Percentiles rank a stretch among this genome's conserved stretches.
Evolutionary conservation across 352 stramenopile genomes (phyloP).

Genomic region (Phytophthora pseudosyringae): DNA sequence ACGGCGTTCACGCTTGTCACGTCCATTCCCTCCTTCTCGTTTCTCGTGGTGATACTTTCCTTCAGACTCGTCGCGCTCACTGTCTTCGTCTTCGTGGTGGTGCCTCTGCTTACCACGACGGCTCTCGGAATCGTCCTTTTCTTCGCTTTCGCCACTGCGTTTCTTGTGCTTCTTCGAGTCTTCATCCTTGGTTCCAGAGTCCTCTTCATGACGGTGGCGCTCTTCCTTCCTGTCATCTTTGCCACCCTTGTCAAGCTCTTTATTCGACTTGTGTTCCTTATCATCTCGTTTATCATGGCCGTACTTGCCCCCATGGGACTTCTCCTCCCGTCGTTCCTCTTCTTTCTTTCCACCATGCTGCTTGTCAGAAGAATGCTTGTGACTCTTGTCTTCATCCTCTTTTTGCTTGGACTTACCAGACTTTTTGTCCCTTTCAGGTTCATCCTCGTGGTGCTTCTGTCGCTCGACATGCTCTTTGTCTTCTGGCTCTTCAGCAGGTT

Average conservation of each 20-base stretch:
- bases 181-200: constrained; percentile 4
- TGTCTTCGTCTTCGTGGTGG: constrained; percentile 13
- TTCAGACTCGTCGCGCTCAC: background rate
- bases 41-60: constrained; percentile 15
- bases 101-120: constrained; percentile 8
- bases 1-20: constrained; percentile 2
- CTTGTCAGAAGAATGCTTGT: constrained; percentile 17
- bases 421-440: constrained; percentile 20
- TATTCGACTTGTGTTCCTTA: constrained; percentile 12
- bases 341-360: constrained; percentile 17
- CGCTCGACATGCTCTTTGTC: constrained; percentile 12
- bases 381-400: constrained; percentile 13
- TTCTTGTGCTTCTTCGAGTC: constrained; percentile 18
- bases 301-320: constrained; percentile 8
- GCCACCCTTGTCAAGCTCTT: constrained; percentile 3
- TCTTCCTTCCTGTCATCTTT: constrained; percentile 19
- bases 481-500: constrained; percentile 7
- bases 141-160: background rate
- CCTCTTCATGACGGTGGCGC: constrained; percentile 4
- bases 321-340: constrained; percentile 11
- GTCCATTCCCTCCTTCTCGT: background rate
- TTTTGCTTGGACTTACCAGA: constrained; percentile 10
- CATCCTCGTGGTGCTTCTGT: constrained; percentile 9
- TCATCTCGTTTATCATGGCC: constrained; percentile 3
- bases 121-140: background rate